Percentiles rank a stretch among this genome's conserved stretches.
These are phyloP conservation scores for Eutypa lata DNA, from an alignment of 2,329 filamentous ascomycete species.

Conservation along the genomic window DNA sequence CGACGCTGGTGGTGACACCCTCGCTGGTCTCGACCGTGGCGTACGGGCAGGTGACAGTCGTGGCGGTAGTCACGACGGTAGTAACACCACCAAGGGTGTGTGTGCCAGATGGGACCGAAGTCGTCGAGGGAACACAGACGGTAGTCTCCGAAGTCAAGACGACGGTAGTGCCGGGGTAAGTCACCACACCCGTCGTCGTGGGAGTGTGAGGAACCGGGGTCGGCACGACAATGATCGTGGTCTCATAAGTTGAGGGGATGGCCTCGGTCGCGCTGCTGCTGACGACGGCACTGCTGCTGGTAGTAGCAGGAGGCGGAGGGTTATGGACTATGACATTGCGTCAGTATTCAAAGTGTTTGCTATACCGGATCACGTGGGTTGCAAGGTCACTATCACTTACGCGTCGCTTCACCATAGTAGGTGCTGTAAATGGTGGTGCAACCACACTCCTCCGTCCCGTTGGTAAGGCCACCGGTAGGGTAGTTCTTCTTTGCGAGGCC, in stretches of 20 bases:
- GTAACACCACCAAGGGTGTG: constrained; percentile 72
- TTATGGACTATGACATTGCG: constrained; percentile 28
- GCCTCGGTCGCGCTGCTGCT: constrained; percentile 1
- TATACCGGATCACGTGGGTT: too few relatives aligned
- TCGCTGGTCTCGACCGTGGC: constrained; percentile 60
- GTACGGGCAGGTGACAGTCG: constrained; percentile 68
- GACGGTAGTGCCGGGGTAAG: constrained; percentile 69
- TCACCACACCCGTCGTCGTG: constrained; percentile 70
- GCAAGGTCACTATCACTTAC: too few relatives aligned
- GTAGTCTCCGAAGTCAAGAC: constrained; percentile 65
- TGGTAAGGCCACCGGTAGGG: constrained; percentile 18
- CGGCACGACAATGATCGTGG: constrained; percentile 44
- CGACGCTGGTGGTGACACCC: constrained; percentile 62
- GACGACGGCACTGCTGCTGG: constrained; percentile 10
- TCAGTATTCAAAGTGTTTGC: background rate
- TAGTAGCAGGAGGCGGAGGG: constrained; percentile 24
- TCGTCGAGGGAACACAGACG: constrained; percentile 61
- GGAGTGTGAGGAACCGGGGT: constrained; percentile 52
- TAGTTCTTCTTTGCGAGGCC: constrained; percentile 43
- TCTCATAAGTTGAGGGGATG: constrained; percentile 12
- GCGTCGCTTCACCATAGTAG: constrained; percentile 57
- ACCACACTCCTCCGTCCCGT: constrained; percentile 51
- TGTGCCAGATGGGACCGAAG: constrained; percentile 59
- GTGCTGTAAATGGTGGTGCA: constrained; percentile 76
- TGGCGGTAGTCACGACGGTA: constrained; percentile 63